These are phyloP conservation scores for Colletotrichum sp. DNA, from an alignment of 2,329 filamentous ascomycete species.

Conservation along the genomic window DNA sequence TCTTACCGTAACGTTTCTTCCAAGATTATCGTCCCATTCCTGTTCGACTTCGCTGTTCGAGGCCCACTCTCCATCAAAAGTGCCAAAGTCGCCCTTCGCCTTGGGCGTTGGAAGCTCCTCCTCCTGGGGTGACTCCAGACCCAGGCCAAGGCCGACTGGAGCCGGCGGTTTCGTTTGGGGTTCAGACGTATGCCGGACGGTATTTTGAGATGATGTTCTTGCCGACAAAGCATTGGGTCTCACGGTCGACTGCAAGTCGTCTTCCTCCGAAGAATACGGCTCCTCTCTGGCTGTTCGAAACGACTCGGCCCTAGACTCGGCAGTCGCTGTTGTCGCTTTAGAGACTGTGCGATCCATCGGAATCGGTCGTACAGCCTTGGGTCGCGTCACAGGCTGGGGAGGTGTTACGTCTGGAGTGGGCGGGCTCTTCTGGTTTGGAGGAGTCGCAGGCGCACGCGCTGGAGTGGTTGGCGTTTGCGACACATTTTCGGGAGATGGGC, in stretches of 20 bases:
- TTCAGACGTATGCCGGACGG: conserved; percentile 43
- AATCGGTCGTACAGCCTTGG: conserved; percentile 50
- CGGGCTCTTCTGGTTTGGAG: conserved; percentile 69
- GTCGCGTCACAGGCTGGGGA: conserved; percentile 55
- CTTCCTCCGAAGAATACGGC: conserved; percentile 66
- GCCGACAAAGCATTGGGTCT: conserved; percentile 43
- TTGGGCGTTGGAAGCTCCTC: conserved; percentile 41
- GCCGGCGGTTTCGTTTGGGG: conserved; percentile 24
- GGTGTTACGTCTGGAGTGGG: conserved; percentile 80
- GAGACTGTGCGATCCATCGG: conserved; percentile 54
- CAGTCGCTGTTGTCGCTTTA: conserved; percentile 59
- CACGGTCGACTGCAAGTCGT: conserved; percentile 48
- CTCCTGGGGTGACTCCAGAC: conserved; percentile 28
- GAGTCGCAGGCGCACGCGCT: conserved; percentile 56
- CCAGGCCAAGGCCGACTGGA: conserved; percentile 12
- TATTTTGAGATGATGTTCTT: conserved; percentile 46
- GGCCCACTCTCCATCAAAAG: conserved; percentile 66
- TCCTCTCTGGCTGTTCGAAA: conserved; percentile 76
- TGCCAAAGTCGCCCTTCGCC: conserved; percentile 54
- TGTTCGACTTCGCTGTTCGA: conserved; percentile 52
- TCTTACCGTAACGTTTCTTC: conserved; percentile 58
- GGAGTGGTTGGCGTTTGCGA: conserved; percentile 43
- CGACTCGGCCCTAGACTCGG: conserved; percentile 70
- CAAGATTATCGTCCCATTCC: conserved; percentile 61
- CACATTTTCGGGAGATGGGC: conserved; percentile 42